Evolutionary conservation across 169 alveolate species (phyloP).

Genomic region (Plasmodium chabaudi): DNA sequence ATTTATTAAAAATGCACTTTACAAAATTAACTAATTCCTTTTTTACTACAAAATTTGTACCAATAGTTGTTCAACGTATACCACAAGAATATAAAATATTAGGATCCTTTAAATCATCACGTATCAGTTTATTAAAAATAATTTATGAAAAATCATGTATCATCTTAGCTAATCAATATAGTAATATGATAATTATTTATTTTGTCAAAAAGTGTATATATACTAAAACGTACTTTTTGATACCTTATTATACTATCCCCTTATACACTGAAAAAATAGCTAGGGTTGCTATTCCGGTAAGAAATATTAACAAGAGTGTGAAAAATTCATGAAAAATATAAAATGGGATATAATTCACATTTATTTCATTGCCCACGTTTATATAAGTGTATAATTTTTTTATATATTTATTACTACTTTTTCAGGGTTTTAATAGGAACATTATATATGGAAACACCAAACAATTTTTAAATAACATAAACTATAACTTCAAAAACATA

Average conservation of each 20-base stretch:
- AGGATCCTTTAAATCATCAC: conserved; percentile 28
- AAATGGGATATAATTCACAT: too few relatives aligned
- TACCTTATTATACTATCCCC: conserved; percentile 55
- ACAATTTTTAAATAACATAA: conserved; percentile 45
- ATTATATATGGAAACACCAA: conserved; percentile 3
- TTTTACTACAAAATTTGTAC: conserved; percentile 55
- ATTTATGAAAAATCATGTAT: conserved; percentile 73
- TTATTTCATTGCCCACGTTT: too few relatives aligned
- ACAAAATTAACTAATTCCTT: conserved; percentile 50
- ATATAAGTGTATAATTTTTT: too few relatives aligned
- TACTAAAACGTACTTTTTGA: conserved; percentile 46
- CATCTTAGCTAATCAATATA: conserved; percentile 65
- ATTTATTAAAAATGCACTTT: conserved; percentile 45
- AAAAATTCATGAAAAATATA: too few relatives aligned
- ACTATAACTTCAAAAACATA: conserved; percentile 42
- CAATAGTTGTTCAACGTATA: conserved; percentile 16
- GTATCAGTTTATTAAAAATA: conserved; percentile 72
- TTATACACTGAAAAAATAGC: conserved; percentile 45
- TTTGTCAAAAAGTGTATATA: conserved; percentile 56
- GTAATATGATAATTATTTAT: conserved; percentile 41
- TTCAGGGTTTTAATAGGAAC: conserved; percentile 38
- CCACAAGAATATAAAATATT: conserved; percentile 28
- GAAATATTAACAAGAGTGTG: neutral
- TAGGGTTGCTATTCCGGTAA: conserved; percentile 17
- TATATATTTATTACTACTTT: conserved; percentile 2